These are phyloP conservation scores for Lipomyces orientalis DNA, from an alignment of 805 yeast genomes.

Conservation along the genomic window DNA sequence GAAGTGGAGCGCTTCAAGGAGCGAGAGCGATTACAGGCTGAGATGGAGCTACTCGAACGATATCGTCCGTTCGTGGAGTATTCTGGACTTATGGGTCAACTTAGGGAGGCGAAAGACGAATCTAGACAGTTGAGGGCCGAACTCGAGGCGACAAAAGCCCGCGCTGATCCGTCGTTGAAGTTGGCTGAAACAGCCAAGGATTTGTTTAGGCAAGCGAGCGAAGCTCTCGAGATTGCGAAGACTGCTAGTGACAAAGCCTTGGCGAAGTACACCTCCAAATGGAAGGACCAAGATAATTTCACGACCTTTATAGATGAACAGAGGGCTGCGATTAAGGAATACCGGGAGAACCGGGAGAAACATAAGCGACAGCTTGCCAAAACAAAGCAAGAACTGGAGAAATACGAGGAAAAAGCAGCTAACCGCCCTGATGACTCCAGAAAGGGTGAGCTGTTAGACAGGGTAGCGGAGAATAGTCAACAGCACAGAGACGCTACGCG, in stretches of 20 bases:
- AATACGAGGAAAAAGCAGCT: neutral
- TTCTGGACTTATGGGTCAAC: constrained; percentile 6
- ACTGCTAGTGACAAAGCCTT: constrained; percentile 45
- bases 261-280: neutral
- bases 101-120: constrained; percentile 45
- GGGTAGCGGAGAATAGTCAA: neutral
- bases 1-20: constrained; percentile 55
- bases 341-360: constrained; percentile 49
- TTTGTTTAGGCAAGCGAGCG: constrained; percentile 46
- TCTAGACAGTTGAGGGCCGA: constrained; percentile 24
- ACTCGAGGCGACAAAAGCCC: constrained; percentile 12
- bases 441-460: constrained; percentile 4
- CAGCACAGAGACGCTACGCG: neutral
- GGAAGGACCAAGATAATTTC: constrained; percentile 14
- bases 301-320: constrained; percentile 12
- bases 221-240: constrained; percentile 43
- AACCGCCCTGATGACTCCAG: constrained; percentile 4
- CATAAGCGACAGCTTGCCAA: constrained; percentile 1
- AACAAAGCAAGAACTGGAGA: constrained; percentile 14
- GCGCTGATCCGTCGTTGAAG: constrained; percentile 43
- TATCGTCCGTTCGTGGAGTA: constrained; percentile 24
- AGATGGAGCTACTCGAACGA: constrained; percentile 26
- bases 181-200: constrained; percentile 46
- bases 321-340: constrained; percentile 9
- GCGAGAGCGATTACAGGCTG: constrained; percentile 30